Evolutionary conservation across 139 green algal genomes (phyloP).

Genomic region (Chlorella ohadii): DNA sequence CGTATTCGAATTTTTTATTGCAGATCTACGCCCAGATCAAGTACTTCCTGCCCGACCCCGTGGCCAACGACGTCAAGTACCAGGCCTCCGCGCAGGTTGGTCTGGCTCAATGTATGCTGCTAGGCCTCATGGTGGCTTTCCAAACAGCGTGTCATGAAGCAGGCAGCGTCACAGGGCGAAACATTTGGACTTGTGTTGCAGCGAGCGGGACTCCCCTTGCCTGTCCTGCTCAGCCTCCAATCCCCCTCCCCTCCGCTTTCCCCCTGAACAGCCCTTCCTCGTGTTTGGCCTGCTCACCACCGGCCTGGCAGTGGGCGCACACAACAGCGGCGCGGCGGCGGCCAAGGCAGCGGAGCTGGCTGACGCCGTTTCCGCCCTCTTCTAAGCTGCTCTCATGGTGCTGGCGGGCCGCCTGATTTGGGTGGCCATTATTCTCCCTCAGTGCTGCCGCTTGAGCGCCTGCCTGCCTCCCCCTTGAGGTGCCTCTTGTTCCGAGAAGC

Average conservation of each 20-base stretch:
- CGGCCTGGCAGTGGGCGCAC: conserved; percentile 89
- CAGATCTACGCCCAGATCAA: conserved; percentile 95
- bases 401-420: no score
- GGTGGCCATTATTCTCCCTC: no score
- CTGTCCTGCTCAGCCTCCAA: no score
- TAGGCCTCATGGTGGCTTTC: no score
- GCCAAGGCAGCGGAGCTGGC: conserved; percentile 1
- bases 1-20: background rate
- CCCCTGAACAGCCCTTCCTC: conserved; percentile 95
- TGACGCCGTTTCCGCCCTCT: background rate
- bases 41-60: conserved; percentile 97
- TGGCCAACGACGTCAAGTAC: conserved; percentile 97
- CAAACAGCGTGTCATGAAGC: no score
- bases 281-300: conserved; percentile 97
- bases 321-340: conserved; percentile 29
- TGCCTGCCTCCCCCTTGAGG: no score
- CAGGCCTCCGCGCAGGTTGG: conserved; percentile 56
- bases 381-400: background rate
- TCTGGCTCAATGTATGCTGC: no score
- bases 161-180: no score
- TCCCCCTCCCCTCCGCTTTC: background rate
- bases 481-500: no score
- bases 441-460: no score
- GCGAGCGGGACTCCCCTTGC: no score
- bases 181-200: no score